Conservation (phyloP, 192 early-diverging fungal genomes). For the Entomortierella beljakovae region DNA sequence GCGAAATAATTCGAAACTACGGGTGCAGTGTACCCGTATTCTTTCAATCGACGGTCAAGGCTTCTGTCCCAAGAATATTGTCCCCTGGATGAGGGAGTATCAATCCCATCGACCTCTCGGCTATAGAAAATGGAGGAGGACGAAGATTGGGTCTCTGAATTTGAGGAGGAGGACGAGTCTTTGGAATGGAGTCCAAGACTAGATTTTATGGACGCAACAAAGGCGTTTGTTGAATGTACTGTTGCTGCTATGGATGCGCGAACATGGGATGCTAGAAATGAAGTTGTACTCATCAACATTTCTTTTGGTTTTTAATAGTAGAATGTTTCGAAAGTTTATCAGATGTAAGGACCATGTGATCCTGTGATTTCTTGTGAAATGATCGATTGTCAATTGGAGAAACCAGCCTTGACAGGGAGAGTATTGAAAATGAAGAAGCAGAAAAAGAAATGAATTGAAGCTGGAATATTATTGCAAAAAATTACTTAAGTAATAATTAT, state of each 20-base stretch:
- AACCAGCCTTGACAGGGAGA: constrained; percentile 33
- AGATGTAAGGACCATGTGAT: constrained; percentile 18
- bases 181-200: constrained; percentile 17
- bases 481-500: too few relatives aligned
- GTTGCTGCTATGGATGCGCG: constrained; percentile 35
- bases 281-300: constrained; percentile 42
- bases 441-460: neutral
- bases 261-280: constrained; percentile 37
- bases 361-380: constrained; percentile 3
- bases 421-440: neutral
- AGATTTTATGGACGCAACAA: constrained; percentile 28
- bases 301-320: neutral
- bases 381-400: neutral
- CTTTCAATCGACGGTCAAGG: constrained; percentile 67
- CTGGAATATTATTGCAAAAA: too few relatives aligned
- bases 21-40: constrained; percentile 54
- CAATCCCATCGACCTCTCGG: constrained; percentile 11
- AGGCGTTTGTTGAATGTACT: constrained; percentile 26
- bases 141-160: neutral
- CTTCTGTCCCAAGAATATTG: constrained; percentile 1
- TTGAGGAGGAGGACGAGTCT: neutral
- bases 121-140: constrained; percentile 7
- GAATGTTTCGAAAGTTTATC: too few relatives aligned
- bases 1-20: constrained; percentile 76
- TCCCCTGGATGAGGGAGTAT: too few relatives aligned